Conservation (phyloP, 1,284 basidiomycete species). For the Moesziomyces sp. region DNA sequence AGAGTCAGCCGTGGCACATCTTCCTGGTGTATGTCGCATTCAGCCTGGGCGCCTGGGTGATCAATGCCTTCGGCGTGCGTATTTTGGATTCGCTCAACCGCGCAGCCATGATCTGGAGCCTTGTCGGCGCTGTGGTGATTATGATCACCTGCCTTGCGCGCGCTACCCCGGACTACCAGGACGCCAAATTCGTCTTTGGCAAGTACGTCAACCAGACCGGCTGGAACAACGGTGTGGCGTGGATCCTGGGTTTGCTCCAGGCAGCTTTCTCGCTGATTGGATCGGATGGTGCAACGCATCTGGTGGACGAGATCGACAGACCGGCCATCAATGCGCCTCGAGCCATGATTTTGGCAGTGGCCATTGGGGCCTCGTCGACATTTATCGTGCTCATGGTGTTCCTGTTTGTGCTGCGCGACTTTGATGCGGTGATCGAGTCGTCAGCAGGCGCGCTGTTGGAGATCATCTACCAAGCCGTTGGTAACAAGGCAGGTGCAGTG, state of each 20-base stretch:
- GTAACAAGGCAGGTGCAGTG: conserved; percentile 75
- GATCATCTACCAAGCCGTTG: conserved; percentile 76
- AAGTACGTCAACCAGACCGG: conserved; percentile 69
- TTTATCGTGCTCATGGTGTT: conserved; percentile 77
- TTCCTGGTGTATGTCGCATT: conserved; percentile 60
- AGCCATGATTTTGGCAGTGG: conserved; percentile 75
- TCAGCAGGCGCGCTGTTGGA: conserved; percentile 76
- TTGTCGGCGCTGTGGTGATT: conserved; percentile 68
- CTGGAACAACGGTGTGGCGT: conserved; percentile 70
- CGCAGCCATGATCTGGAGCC: conserved; percentile 61
- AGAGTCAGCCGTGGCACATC: conserved; percentile 52
- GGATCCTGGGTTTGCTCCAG: conserved; percentile 70
- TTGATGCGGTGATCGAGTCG: conserved; percentile 72
- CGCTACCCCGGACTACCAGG: conserved; percentile 67
- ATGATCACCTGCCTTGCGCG: conserved; percentile 68
- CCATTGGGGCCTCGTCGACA: conserved; percentile 74
- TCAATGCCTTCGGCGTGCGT: conserved; percentile 56
- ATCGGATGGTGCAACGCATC: conserved; percentile 62
- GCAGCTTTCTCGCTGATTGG: conserved; percentile 68
- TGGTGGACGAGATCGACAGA: conserved; percentile 76
- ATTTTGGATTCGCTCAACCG: conserved; percentile 49
- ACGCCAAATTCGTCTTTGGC: conserved; percentile 69
- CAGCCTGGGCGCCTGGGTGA: conserved; percentile 43
- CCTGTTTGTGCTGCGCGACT: conserved; percentile 76
- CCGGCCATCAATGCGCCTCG: conserved; percentile 74